Evolutionary conservation across 495 filamentous ascomycete species (phyloP), one percentile per base, ranked within the genome.

Genomic region (Penicillium riverlandense): DNA sequence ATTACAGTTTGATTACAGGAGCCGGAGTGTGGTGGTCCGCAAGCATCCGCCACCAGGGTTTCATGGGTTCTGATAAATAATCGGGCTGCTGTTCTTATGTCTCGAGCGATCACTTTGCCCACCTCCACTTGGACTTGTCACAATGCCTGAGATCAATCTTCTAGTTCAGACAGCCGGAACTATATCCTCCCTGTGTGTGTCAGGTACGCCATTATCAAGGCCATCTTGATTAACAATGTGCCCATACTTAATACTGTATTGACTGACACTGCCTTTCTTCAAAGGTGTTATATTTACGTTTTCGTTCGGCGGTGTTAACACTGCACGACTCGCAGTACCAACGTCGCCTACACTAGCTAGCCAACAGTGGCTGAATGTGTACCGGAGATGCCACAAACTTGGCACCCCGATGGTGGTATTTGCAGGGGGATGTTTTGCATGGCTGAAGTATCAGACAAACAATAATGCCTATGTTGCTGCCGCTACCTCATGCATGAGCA

Each of bases 171-270:
- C 47, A 8, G 48, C 31, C 0, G 65, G 56, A 8, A 66, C 48
- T 4, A 59, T 47, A 44, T 66, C 57, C n/a, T 61, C 43, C 8
- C 48, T 54, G 2, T 48, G 47, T 13, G 60, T 53, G 13, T 54
- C 41, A 3, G 67, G 38, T 13, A 32, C 7, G 30, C 11, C 30
- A 7, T 32, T 32, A 7, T 11, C 30, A 32, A 32, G 30, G n/a
- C n/a, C 11, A 32, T 32, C 7, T 32, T 11, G 7, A 32, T 32
- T 32, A 32, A 32, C 30, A 32, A n/a, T n/a, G n/a, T n/a, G n/a
- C n/a, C n/a, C n/a, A n/a, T n/a, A n/a, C n/a, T n/a, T n/a, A n/a
- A n/a, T n/a, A n/a, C n/a, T n/a, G n/a, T n/a, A n/a, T n/a, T n/a
- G n/a, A n/a, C n/a, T n/a, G n/a, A n/a, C n/a, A n/a, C n/a, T n/a